Conservation (phyloP, 805 yeast genomes). For the Wickerhamiella siamensis region DNA sequence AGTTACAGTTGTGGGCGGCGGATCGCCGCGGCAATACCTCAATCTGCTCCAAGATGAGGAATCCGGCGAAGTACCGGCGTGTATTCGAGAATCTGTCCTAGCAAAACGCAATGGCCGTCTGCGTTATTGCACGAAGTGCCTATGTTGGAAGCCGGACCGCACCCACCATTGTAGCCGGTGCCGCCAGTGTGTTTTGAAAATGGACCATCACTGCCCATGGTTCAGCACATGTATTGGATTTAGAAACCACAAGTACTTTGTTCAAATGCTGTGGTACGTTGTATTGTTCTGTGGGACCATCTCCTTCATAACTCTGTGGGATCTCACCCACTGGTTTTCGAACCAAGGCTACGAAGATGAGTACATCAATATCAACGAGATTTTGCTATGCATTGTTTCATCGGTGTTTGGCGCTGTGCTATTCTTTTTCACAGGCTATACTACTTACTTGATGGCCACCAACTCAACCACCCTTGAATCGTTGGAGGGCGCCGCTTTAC, state of each 20-base stretch:
- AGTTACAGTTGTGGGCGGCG: conserved; percentile 22
- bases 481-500: conserved; percentile 27
- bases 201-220: conserved; percentile 79
- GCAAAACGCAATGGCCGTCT: conserved; percentile 30
- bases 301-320: conserved; percentile 6
- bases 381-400: conserved; percentile 44
- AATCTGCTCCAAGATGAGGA: conserved; percentile 19
- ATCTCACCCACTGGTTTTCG: conserved; percentile 12
- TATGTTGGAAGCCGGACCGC: conserved; percentile 32
- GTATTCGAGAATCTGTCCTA: conserved; percentile 19
- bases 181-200: conserved; percentile 30
- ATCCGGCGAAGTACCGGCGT: conserved; percentile 19
- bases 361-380: conserved; percentile 41
- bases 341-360: conserved; percentile 20
- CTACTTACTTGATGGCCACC: conserved; percentile 33
- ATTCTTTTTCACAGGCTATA: conserved; percentile 40
- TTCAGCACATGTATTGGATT: conserved; percentile 79
- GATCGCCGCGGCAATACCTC: conserved; percentile 22
- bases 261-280: conserved; percentile 53
- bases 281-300: conserved; percentile 21
- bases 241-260: conserved; percentile 61
- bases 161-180: conserved; percentile 32
- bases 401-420: conserved; percentile 42
- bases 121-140: conserved; percentile 29
- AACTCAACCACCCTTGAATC: conserved; percentile 78